A percentile compares a stretch with the other conserved stretches of the same genome.
Conservation (phyloP, 805 yeast species). For the Starmerella gropengiesseri region DNA sequence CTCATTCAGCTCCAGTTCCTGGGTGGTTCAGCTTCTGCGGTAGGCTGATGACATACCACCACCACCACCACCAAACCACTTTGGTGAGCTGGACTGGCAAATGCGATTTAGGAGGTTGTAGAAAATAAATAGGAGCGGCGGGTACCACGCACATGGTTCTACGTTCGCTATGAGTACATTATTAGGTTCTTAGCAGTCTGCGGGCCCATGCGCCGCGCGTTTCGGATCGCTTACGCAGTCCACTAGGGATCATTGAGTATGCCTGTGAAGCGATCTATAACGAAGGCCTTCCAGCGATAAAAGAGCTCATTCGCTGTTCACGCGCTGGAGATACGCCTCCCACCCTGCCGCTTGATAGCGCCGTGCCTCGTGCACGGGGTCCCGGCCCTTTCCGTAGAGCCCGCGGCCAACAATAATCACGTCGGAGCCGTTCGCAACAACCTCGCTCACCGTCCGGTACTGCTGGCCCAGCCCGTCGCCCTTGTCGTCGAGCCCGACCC, state of each 20-base stretch:
- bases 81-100: too few relatives aligned
- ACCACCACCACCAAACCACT: too few relatives aligned
- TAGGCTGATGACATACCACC: constrained; percentile 2
- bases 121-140: too few relatives aligned
- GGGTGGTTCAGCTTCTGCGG: not conserved
- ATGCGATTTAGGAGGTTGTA: too few relatives aligned
- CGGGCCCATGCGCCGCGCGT: too few relatives aligned
- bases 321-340: constrained; percentile 61
- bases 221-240: too few relatives aligned
- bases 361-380: constrained; percentile 74
- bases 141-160: too few relatives aligned
- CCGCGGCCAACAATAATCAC: constrained; percentile 98
- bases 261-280: too few relatives aligned
- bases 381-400: constrained; percentile 85
- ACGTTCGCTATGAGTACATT: too few relatives aligned
- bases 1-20: constrained; percentile 19
- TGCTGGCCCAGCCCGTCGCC: constrained; percentile 96
- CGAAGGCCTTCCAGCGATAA: too few relatives aligned
- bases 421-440: constrained; percentile 77
- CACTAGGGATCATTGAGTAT: too few relatives aligned
- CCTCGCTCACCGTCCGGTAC: constrained; percentile 84
- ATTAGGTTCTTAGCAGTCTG: too few relatives aligned
- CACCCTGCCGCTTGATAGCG: constrained; percentile 92
- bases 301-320: not conserved
- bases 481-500: constrained; percentile 93